Evolutionary conservation across 139 green algal genomes (phyloP).

Genomic region (Pseudopediastrum boryanum): DNA sequence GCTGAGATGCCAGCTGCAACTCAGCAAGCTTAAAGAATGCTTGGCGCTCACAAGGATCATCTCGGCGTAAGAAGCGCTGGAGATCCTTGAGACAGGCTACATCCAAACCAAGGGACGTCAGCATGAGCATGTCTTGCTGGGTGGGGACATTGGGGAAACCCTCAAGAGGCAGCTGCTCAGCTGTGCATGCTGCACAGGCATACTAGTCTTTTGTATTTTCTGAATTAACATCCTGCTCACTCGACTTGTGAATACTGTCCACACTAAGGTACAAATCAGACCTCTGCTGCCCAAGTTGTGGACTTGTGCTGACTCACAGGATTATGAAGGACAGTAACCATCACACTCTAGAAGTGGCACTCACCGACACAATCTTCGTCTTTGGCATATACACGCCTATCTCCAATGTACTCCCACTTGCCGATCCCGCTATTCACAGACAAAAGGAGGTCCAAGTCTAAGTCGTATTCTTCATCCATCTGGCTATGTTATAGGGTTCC

Average conservation of each 20-base stretch:
- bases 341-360: not conserved
- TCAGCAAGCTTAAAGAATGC: slow-evolving; percentile 82
- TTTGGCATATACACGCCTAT: slow-evolving; percentile 61
- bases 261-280: not conserved
- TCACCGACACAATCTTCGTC: slow-evolving; percentile 79
- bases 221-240: not conserved
- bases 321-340: not conserved
- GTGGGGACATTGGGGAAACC: not conserved
- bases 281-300: not conserved
- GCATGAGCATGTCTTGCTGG: not conserved
- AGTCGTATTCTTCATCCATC: too few species aligned
- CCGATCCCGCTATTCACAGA: slow-evolving; percentile 80
- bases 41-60: slow-evolving; percentile 75
- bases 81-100: slow-evolving; percentile 89
- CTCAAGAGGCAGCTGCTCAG: not conserved
- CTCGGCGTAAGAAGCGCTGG: slow-evolving; percentile 86
- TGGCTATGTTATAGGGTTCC: too few species aligned
- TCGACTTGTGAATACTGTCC: not conserved
- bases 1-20: slow-evolving; percentile 52
- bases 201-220: not conserved
- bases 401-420: slow-evolving; percentile 39
- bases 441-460: slow-evolving; percentile 81
- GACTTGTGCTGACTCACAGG: not conserved
- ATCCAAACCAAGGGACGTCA: not conserved
- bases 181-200: not conserved